Percentiles rank a stretch among this genome's conserved stretches.
Evolutionary conservation across 257 asterid genomes (phyloP).

Genomic region (Schizonepeta tenuifolia): DNA sequence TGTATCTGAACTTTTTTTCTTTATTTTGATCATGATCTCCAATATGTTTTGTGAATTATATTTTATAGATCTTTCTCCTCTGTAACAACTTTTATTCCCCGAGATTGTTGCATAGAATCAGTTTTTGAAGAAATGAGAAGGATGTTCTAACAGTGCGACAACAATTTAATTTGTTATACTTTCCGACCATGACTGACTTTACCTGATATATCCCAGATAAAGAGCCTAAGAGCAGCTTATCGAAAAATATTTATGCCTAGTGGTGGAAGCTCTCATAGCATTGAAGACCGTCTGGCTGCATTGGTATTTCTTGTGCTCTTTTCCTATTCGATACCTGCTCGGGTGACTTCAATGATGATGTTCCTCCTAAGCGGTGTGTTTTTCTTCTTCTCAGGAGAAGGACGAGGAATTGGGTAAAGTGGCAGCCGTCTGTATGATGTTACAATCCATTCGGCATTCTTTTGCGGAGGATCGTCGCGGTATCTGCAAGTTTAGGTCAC

Average conservation of each 20-base stretch:
- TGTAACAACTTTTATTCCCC: too few species aligned
- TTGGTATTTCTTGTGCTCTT: constrained; percentile 55
- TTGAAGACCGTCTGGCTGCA: constrained; percentile 74
- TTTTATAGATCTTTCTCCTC: too few species aligned
- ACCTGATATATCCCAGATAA: constrained; percentile 50
- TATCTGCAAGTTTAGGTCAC: constrained; percentile 77
- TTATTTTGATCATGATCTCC: not conserved
- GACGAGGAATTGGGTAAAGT: constrained; percentile 54
- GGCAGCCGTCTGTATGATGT: constrained; percentile 61
- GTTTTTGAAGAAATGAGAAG: not conserved
- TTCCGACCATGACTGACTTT: constrained; percentile 5
- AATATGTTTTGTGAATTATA: too few species aligned
- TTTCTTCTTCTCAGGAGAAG: constrained; percentile 49
- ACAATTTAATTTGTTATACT: not conserved
- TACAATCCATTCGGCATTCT: constrained; percentile 75
- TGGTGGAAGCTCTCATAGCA: constrained; percentile 42
- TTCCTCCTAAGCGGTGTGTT: too few species aligned
- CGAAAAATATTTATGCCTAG: constrained; percentile 74
- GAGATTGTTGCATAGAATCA: too few species aligned
- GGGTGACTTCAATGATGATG: not conserved
- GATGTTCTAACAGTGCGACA: not conserved
- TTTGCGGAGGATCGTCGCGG: constrained; percentile 79
- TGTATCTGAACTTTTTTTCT: not conserved
- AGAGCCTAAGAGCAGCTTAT: constrained; percentile 84
- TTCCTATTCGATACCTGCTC: constrained; percentile 17